Evolutionary conservation across 1,139 yeast genomes (phyloP).

Genomic region (Diutina ranongensis): DNA sequence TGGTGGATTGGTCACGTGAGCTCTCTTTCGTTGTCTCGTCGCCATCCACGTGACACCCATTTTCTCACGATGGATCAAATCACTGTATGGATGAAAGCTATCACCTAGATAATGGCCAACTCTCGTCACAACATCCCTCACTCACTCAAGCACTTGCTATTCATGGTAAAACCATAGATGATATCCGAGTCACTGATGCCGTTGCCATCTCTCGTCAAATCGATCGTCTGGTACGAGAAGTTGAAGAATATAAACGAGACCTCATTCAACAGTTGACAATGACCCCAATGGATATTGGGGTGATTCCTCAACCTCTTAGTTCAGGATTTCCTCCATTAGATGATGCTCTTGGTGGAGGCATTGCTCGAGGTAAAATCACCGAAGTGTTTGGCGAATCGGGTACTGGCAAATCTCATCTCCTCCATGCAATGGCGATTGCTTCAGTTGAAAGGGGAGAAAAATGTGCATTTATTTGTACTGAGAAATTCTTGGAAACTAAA

Average conservation of each 20-base stretch:
- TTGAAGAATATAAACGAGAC: background rate
- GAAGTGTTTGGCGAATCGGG: conserved; percentile 4
- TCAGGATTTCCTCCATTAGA: background rate
- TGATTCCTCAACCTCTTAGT: background rate
- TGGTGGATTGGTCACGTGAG: too few relatives aligned
- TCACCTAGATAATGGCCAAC: background rate
- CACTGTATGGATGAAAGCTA: conserved; percentile 2
- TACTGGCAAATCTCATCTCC: background rate
- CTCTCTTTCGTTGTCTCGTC: too few relatives aligned
- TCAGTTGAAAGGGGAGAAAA: background rate
- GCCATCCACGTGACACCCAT: background rate
- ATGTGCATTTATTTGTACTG: background rate
- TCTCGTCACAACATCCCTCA: background rate
- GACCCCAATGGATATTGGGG: background rate
- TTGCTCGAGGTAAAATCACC: background rate
- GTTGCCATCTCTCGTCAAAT: background rate
- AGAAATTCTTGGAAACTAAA: background rate
- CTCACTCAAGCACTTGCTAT: background rate
- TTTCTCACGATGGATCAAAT: background rate
- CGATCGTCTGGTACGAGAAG: conserved; percentile 1
- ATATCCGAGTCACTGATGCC: background rate
- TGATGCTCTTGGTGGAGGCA: background rate
- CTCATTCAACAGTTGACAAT: background rate
- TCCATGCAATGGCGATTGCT: background rate
- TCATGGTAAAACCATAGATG: conserved; percentile 1